Conservation (phyloP, 2,329 filamentous ascomycete species). For the Graphiopsis chlorocephala region DNA sequence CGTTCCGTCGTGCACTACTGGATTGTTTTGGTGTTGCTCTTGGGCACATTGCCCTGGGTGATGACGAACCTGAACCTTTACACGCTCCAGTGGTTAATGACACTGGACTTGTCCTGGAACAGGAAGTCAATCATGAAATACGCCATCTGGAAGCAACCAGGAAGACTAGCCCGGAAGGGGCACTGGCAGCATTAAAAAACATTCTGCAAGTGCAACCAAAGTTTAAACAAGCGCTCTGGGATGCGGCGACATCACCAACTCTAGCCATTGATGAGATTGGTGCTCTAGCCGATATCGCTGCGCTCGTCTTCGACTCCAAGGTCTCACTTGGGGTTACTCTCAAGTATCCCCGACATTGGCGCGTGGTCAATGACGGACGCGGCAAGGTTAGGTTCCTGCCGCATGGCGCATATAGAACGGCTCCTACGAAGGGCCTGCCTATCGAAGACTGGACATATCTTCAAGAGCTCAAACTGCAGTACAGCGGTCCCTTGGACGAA, state of each 20-base stretch:
- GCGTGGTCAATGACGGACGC: constrained; percentile 51
- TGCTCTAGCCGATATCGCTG: constrained; percentile 57
- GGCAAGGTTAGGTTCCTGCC: constrained; percentile 39
- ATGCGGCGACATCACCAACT: constrained; percentile 51
- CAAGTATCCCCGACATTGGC: constrained; percentile 58
- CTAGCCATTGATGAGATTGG: constrained; percentile 54
- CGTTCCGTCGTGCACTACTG: constrained; percentile 54
- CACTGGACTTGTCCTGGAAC: constrained; percentile 56
- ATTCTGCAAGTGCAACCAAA: constrained; percentile 49
- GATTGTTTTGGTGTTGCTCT: constrained; percentile 54
- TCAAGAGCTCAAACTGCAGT: constrained; percentile 29
- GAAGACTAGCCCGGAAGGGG: constrained; percentile 55
- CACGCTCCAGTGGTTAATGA: constrained; percentile 36
- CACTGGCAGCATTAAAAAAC: constrained; percentile 54
- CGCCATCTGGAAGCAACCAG: constrained; percentile 55
- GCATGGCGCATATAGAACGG: constrained; percentile 26
- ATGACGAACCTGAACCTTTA: constrained; percentile 34
- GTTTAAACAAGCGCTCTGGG: constrained; percentile 55
- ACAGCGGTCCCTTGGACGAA: constrained; percentile 30
- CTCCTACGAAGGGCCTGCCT: constrained; percentile 28
- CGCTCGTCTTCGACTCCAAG: constrained; percentile 54
- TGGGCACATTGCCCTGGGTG: constrained; percentile 59
- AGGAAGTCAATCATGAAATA: constrained; percentile 50
- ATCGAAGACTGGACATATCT: constrained; percentile 31
- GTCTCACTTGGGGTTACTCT: constrained; percentile 50